phyloP scores from a whole-genome alignment of 2,329 filamentous ascomycete genomes.

The Pseudocercospora crystallina region DNA sequence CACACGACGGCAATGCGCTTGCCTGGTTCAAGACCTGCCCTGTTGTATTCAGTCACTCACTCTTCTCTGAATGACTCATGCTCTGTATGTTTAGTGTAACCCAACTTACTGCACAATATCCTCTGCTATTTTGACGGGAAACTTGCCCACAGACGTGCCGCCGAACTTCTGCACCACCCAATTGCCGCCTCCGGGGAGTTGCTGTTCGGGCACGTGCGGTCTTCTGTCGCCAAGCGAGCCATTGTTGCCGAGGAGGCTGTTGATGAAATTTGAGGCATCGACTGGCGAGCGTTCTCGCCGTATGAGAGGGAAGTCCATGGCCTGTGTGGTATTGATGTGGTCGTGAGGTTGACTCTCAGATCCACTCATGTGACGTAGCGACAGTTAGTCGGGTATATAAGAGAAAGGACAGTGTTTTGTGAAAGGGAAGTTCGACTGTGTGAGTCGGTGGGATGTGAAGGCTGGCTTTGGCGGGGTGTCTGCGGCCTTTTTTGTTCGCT shows the following conservation, averaged over 20 bases:
- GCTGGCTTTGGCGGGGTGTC: not conserved
- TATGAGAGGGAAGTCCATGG: constrained; percentile 27
- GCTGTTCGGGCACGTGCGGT: constrained; percentile 46
- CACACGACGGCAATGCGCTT: constrained; percentile 89
- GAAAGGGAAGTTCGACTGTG: not conserved
- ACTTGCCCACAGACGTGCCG: constrained; percentile 93
- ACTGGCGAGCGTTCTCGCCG: constrained; percentile 18
- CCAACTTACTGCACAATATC: constrained; percentile 61
- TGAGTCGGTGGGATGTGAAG: not conserved
- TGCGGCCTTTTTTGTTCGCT: not conserved
- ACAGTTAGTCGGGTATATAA: not conserved
- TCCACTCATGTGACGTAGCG: not conserved
- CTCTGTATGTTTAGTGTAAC: constrained; percentile 1
- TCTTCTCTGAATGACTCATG: not conserved
- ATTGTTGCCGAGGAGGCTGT: constrained; percentile 17
- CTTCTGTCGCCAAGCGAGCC: constrained; percentile 32
- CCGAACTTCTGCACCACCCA: constrained; percentile 97
- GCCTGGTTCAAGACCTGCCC: constrained; percentile 50
- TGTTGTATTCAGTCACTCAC: constrained; percentile 32
- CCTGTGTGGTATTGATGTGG: constrained; percentile 5
- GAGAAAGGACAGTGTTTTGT: not conserved
- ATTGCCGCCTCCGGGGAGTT: constrained; percentile 49
- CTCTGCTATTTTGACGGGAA: constrained; percentile 60
- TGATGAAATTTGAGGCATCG: constrained; percentile 28
- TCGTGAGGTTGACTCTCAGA: not conserved